These are phyloP conservation scores for Exophiala oligosperma DNA, from an alignment of 2,329 filamentous ascomycete species.

Conservation along the genomic window DNA sequence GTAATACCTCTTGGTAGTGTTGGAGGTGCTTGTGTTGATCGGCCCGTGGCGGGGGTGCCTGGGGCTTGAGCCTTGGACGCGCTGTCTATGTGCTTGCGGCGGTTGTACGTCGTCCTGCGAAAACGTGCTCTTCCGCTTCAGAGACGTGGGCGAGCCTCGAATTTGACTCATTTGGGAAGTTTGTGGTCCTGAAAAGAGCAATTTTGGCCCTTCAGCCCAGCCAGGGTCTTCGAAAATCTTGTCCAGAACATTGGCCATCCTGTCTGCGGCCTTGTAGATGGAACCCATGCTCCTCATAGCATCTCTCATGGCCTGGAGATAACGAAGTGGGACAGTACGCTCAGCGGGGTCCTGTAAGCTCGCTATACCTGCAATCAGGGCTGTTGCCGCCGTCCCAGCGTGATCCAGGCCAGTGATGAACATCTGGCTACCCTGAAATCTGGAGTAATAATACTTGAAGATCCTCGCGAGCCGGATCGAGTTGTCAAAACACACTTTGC, in stretches of 20 bases:
- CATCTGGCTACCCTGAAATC: constrained; percentile 8
- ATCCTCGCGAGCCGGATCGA: constrained; percentile 13
- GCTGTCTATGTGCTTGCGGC: no score
- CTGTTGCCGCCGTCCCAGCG: constrained; percentile 53
- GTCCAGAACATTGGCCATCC: constrained; percentile 53
- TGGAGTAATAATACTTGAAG: constrained; percentile 11
- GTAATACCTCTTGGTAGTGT: no score
- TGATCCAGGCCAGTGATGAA: constrained; percentile 17
- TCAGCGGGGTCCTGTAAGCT: constrained; percentile 40
- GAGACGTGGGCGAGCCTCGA: no score
- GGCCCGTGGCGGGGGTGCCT: no score
- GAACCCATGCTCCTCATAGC: constrained; percentile 55
- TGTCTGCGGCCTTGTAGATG: constrained; percentile 55
- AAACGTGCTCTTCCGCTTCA: no score
- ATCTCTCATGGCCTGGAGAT: constrained; percentile 55
- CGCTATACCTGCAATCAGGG: constrained; percentile 50
- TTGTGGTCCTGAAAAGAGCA: no score
- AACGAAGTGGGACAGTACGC: constrained; percentile 46
- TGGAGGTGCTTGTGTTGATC: no score
- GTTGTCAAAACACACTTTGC: constrained; percentile 9
- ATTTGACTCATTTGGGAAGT: no score
- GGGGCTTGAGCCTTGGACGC: no score
- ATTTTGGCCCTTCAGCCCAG: no score
- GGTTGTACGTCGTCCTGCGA: no score
- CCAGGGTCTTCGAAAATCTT: constrained; percentile 28